Evolutionary conservation across 1,139 yeast species (phyloP).

Genomic region (Suhomyces wounanorum): DNA sequence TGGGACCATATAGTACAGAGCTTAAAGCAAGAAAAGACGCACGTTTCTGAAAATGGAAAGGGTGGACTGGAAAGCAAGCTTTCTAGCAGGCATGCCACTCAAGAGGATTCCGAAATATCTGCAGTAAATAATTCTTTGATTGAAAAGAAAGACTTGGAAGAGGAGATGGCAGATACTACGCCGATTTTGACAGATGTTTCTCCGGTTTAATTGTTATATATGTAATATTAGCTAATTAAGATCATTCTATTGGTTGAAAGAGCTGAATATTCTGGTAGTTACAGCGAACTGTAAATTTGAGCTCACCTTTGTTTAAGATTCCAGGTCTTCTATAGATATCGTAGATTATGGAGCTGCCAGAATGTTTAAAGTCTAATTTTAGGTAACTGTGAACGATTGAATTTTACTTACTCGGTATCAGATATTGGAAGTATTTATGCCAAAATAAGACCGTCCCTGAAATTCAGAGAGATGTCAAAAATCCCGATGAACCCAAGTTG

Average conservation of each 20-base stretch:
- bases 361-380: no score
- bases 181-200: conserved; percentile 10
- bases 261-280: not conserved
- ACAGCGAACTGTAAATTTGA: no score
- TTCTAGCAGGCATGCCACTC: conserved; percentile 17
- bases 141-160: conserved; percentile 13
- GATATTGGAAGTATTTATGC: no score
- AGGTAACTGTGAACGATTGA: no score
- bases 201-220: conserved; percentile 13
- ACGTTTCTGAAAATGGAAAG: conserved; percentile 13
- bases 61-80: conserved; percentile 15
- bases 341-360: no score
- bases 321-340: no score
- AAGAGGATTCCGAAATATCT: conserved; percentile 40
- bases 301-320: no score
- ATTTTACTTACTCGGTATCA: no score
- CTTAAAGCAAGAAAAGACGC: conserved; percentile 36
- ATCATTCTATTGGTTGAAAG: not conserved
- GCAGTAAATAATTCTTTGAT: conserved; percentile 19
- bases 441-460: no score
- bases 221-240: conserved; percentile 13
- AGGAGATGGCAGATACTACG: conserved; percentile 7
- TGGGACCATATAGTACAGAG: conserved; percentile 46
- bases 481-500: no score
- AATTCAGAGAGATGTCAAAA: no score